Evolutionary conservation across 352 stramenopile genomes (phyloP).

Genomic region (Phytopythium ostracodes): DNA sequence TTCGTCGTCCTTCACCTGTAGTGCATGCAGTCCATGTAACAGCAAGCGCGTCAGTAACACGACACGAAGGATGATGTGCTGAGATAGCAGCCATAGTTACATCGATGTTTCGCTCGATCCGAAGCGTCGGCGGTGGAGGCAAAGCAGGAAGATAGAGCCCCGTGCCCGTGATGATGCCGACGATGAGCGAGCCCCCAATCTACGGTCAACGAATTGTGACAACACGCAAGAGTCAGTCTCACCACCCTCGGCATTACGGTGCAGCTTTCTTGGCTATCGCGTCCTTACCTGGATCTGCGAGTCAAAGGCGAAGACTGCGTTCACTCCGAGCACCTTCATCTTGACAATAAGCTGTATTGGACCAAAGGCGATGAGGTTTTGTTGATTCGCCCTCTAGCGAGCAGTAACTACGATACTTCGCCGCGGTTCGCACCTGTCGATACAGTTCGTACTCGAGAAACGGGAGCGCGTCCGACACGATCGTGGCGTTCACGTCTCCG

Average conservation of each 20-base stretch:
- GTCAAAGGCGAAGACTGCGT: constrained; percentile 94
- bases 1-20: constrained; percentile 91
- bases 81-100: constrained; percentile 22
- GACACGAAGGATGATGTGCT: not conserved
- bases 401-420: not conserved
- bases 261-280: not conserved
- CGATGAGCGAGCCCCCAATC: constrained; percentile 85
- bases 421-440: constrained; percentile 77
- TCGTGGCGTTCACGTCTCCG: constrained; percentile 94
- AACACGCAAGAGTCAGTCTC: not conserved
- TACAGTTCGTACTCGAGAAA: constrained; percentile 98
- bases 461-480: constrained; percentile 95
- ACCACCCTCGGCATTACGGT: too few species aligned
- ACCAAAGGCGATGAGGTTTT: not conserved
- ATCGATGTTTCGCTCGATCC: constrained; percentile 94
- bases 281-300: constrained; percentile 83
- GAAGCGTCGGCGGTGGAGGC: constrained; percentile 89
- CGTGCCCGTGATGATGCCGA: constrained; percentile 90
- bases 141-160: constrained; percentile 93
- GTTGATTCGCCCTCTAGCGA: not conserved
- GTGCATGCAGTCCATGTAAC: not conserved
- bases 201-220: constrained; percentile 3
- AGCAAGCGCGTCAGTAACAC: constrained; percentile 1
- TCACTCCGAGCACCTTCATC: constrained; percentile 93
- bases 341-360: constrained; percentile 70